These are phyloP conservation scores for Pyrenophora graminea DNA, from an alignment of 2,329 filamentous ascomycete genomes.

Conservation along the genomic window DNA sequence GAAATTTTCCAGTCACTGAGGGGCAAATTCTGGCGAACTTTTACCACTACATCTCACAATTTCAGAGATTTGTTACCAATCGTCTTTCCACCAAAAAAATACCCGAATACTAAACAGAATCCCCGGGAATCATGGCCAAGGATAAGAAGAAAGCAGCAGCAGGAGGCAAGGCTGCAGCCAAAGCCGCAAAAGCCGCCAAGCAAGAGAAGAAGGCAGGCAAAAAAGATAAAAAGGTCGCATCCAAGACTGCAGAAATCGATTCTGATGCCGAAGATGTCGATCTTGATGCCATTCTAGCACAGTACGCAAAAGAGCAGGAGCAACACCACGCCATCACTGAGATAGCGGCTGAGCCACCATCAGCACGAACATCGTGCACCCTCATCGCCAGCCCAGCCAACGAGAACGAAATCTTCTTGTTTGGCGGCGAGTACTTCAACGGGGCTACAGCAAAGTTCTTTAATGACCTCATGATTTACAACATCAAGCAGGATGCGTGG, in stretches of 20 bases:
- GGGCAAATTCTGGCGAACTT: constrained; percentile 17
- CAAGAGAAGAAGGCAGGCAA: constrained; percentile 79
- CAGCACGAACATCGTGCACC: constrained; percentile 76
- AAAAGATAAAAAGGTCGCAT: constrained; percentile 79
- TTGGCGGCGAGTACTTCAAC: constrained; percentile 95
- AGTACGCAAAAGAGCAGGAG: constrained; percentile 89
- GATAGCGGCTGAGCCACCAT: constrained; percentile 70
- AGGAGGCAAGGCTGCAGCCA: constrained; percentile 52
- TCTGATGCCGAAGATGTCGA: constrained; percentile 92
- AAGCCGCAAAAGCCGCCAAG: constrained; percentile 66
- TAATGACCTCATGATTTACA: constrained; percentile 69
- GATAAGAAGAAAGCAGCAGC: constrained; percentile 58
- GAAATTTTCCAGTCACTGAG: constrained; percentile 29
- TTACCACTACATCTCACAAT: background rate
- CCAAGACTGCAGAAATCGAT: constrained; percentile 72
- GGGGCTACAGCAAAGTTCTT: constrained; percentile 77
- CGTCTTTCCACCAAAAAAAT: background rate
- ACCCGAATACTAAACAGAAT: background rate
- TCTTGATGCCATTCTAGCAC: constrained; percentile 87
- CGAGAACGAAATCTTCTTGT: constrained; percentile 84
- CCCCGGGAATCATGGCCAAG: constrained; percentile 51
- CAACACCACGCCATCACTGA: constrained; percentile 94
- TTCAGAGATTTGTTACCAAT: background rate
- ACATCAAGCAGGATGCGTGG: constrained; percentile 88
- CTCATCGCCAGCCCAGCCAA: constrained; percentile 85